Conservation (phyloP, 805 yeast species). For the Pachysolen tannophilus region DNA sequence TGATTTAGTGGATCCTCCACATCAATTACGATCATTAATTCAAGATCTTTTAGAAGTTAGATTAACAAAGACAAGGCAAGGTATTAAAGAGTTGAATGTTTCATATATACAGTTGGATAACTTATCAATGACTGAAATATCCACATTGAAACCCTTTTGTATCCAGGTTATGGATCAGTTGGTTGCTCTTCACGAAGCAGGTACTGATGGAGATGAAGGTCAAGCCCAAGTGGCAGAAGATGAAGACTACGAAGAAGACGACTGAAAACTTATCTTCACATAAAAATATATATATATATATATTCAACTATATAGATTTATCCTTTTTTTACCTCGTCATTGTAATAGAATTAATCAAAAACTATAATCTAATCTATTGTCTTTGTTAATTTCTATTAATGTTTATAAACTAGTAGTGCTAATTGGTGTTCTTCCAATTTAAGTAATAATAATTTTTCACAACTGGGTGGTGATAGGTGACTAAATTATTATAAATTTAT, state of each 20-base stretch:
- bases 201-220: constrained; percentile 1
- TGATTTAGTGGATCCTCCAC: constrained; percentile 69
- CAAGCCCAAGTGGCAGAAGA: not conserved
- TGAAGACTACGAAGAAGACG: constrained; percentile 1
- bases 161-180: constrained; percentile 75
- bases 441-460: no score
- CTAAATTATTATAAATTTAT: no score
- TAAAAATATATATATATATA: no score
- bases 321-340: no score
- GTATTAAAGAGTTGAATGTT: constrained; percentile 71
- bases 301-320: no score
- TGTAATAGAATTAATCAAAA: no score
- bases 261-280: no score
- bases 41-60: constrained; percentile 85
- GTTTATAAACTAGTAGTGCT: no score
- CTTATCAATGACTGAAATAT: constrained; percentile 75
- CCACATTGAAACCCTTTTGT: constrained; percentile 80
- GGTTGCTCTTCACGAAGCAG: constrained; percentile 3
- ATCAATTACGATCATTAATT: constrained; percentile 57
- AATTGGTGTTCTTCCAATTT: no score
- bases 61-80: constrained; percentile 71
- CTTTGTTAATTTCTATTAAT: no score
- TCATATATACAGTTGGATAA: constrained; percentile 79
- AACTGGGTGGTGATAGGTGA: no score
- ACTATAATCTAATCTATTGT: no score